Percentiles rank a stretch among this genome's conserved stretches.
These are phyloP conservation scores for Gyrodon lividus DNA, from an alignment of 768 basidiomycete genomes.

Conservation along the genomic window DNA sequence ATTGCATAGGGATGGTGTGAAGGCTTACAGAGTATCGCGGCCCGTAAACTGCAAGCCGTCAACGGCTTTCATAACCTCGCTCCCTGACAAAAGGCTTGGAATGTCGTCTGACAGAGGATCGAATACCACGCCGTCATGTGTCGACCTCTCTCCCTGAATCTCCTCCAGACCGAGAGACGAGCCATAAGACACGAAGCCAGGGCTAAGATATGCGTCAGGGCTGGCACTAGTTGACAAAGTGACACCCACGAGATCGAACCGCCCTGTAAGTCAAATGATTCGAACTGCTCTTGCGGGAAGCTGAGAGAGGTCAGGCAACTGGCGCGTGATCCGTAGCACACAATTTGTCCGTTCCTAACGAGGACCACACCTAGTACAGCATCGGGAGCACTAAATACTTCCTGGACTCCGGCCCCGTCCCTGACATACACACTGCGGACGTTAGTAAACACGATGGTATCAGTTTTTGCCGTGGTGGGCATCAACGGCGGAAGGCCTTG, in stretches of 20 bases:
- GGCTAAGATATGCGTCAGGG: slow-evolving; percentile 30
- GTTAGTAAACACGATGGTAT: slow-evolving; percentile 60
- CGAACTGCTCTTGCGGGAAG: slow-evolving; percentile 23
- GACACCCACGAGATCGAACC: slow-evolving; percentile 53
- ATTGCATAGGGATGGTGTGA: slow-evolving; percentile 3
- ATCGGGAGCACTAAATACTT: slow-evolving; percentile 16
- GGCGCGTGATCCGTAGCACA: slow-evolving; percentile 45
- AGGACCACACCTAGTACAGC: slow-evolving; percentile 42
- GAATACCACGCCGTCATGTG: slow-evolving; percentile 56
- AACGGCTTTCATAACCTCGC: slow-evolving; percentile 53
- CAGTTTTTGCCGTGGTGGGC: slow-evolving; percentile 37
- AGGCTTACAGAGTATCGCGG: slow-evolving; percentile 51
- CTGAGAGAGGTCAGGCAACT: slow-evolving; percentile 22
- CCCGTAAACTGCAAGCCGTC: slow-evolving; percentile 74
- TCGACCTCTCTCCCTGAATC: slow-evolving; percentile 51
- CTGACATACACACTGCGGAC: slow-evolving; percentile 51
- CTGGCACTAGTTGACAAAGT: slow-evolving; percentile 3
- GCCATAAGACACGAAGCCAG: slow-evolving; percentile 44
- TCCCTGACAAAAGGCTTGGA: slow-evolving; percentile 36
- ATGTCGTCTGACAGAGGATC: slow-evolving; percentile 38
- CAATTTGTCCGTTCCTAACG: slow-evolving; percentile 51
- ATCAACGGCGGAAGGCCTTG: slow-evolving; percentile 71
- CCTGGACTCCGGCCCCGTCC: slow-evolving; percentile 22
- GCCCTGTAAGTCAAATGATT: slow-evolving; percentile 58
- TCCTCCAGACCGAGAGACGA: slow-evolving; percentile 53